phyloP scores from a whole-genome alignment of 2,329 filamentous ascomycete species.

The Tricladium varicosporioides region DNA sequence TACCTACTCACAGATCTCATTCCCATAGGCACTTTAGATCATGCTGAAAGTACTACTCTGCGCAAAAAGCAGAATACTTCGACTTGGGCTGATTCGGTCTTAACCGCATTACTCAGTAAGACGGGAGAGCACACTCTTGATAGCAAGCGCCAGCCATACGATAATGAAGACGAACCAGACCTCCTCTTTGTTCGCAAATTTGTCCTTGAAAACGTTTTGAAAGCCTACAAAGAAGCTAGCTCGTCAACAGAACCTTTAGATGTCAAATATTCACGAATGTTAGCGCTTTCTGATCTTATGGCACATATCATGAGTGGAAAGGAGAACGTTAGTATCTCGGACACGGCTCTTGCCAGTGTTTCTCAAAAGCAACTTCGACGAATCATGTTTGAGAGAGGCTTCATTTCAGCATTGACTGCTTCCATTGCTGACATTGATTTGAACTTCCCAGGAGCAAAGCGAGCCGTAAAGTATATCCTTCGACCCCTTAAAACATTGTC shows the following conservation, averaged over 20 bases:
- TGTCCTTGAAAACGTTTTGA: constrained; percentile 88
- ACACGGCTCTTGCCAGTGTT: constrained; percentile 38
- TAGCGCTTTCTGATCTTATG: constrained; percentile 88
- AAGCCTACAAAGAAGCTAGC: constrained; percentile 86
- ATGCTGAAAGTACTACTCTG: constrained; percentile 69
- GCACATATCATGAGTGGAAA: constrained; percentile 85
- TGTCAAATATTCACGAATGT: constrained; percentile 80
- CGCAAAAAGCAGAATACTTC: constrained; percentile 89
- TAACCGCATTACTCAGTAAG: constrained; percentile 84
- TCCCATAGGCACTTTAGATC: constrained; percentile 60
- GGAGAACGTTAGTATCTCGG: constrained; percentile 55
- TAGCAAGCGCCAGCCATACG: constrained; percentile 54
- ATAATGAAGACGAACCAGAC: constrained; percentile 75
- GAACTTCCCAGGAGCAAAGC: constrained; percentile 88
- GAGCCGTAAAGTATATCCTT: constrained; percentile 94
- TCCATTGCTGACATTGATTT: constrained; percentile 95
- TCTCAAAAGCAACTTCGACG: constrained; percentile 84
- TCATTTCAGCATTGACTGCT: constrained; percentile 80
- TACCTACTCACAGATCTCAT: constrained; percentile 84
- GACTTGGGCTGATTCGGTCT: constrained; percentile 77
- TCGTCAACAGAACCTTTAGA: constrained; percentile 78
- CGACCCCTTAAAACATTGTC: constrained; percentile 85
- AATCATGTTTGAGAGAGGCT: constrained; percentile 98
- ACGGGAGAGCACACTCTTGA: constrained; percentile 73
- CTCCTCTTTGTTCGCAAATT: constrained; percentile 92